Base-by-base conservation (phyloP, 371 early-diverging fungal genomes). In the Mortierella sp. region DNA sequence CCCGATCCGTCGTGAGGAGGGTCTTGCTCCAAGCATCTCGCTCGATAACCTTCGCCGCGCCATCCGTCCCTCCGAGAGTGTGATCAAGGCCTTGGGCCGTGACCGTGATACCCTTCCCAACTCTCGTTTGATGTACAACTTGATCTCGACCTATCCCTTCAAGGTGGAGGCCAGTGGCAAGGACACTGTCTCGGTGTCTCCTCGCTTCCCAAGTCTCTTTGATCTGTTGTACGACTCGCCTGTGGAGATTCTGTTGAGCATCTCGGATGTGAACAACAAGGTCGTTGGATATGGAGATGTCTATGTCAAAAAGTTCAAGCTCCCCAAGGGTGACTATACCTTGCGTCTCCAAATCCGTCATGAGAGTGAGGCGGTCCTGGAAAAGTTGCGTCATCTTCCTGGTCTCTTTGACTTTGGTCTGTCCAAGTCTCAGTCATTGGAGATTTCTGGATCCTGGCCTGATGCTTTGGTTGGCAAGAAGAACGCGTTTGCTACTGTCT, bases 301-400 rank as follows among this genome's bases (percentile, higher is more conserved):
- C 19, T 95, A 94, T 79, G 81, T 93, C 28, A 91, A 91, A 62
- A 69, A 74, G 1, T 75, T 93, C 60, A 91, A 91, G 64, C 72
- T 96, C n/a, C 80, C 84, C 29, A 92, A 94, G 83, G 97, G 98
- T 16, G 96, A 93, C 44, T 97, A 97, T 75, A 88, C 87, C 6
- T 82, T 95, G 51, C 90, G 89, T 55, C 91, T 90, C 55, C 96
- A 95, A 77, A 69, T 98, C 21, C 86, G 91, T 21, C 91, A 93
- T 15, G 86, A 89, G 62, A 83, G 84, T 16, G 84, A 93, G 45
- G 86, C 85, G 57, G 81, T 88, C 1, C 84, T 97, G 44, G 94
- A 95, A 23, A 90, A 91, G 57, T 82, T 95, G 21, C 89, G 90
- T 66, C 81, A 81, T 53, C 74, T 87, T 43, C 81, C 92, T 7